These are phyloP conservation scores for Ophiosphaerella herpotricha DNA, from an alignment of 2,329 filamentous ascomycete genomes.

Conservation along the genomic window DNA sequence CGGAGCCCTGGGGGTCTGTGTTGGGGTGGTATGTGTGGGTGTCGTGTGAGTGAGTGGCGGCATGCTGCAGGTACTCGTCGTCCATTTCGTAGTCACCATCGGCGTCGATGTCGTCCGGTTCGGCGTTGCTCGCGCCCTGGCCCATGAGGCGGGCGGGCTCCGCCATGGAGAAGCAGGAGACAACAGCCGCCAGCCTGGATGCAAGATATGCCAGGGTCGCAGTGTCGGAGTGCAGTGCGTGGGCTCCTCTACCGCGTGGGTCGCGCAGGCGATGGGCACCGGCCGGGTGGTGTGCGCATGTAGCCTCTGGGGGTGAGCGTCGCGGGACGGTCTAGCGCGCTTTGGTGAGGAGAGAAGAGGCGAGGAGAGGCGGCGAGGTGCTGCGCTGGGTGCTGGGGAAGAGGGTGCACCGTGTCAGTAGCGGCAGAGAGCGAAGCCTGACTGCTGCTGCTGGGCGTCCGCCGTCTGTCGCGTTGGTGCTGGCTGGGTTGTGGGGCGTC, in stretches of 20 bases:
- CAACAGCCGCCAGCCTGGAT: constrained; percentile 46
- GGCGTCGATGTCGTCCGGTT: constrained; percentile 43
- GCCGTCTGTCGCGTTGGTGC: constrained; percentile 30
- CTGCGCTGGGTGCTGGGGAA: background rate
- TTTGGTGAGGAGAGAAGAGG: constrained; percentile 13
- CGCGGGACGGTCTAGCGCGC: constrained; percentile 33
- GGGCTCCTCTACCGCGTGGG: constrained; percentile 26
- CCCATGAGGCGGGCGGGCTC: constrained; percentile 47
- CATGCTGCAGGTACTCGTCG: constrained; percentile 38
- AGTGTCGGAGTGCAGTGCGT: constrained; percentile 10
- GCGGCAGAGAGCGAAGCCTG: background rate
- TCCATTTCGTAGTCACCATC: constrained; percentile 49
- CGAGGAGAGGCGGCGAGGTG: too few species aligned
- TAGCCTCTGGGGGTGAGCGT: constrained; percentile 32
- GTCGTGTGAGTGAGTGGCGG: constrained; percentile 15
- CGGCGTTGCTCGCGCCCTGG: constrained; percentile 36
- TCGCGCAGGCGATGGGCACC: constrained; percentile 25
- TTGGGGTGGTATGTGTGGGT: constrained; percentile 37
- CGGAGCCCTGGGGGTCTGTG: constrained; percentile 49
- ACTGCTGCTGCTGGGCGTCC: constrained; percentile 8
- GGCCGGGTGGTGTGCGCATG: constrained; percentile 29
- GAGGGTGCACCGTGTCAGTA: constrained; percentile 5
- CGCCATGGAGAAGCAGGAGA: constrained; percentile 48
- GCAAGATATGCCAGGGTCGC: constrained; percentile 44
- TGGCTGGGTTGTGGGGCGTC: constrained; percentile 17